phyloP scores from a whole-genome alignment of 2,329 filamentous ascomycete species.

The Colletotrichum tropicale region DNA sequence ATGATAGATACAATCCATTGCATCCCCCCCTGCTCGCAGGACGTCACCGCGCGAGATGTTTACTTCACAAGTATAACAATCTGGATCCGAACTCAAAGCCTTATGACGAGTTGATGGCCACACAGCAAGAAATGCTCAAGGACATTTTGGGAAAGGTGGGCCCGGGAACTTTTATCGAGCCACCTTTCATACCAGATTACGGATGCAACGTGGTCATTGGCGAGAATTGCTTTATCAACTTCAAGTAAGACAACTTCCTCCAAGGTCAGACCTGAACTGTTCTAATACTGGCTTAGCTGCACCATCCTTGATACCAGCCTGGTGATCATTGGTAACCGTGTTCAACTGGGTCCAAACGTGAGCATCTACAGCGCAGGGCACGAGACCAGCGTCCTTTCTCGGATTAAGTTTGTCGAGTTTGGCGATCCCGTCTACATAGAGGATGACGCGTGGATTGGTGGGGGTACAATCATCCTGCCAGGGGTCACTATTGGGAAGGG shows the following conservation, averaged over 20 bases:
- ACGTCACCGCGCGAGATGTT: constrained; percentile 57
- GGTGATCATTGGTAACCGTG: constrained; percentile 54
- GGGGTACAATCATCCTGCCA: constrained; percentile 45
- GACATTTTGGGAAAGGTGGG: constrained; percentile 55
- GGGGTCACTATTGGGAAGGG: constrained; percentile 45
- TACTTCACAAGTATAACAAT: constrained; percentile 63
- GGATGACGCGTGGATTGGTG: constrained; percentile 51
- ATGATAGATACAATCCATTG: constrained; percentile 47
- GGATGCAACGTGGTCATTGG: constrained; percentile 69
- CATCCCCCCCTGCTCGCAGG: constrained; percentile 50
- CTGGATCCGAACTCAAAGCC: constrained; percentile 52
- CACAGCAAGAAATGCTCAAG: constrained; percentile 48
- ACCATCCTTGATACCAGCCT: constrained; percentile 56
- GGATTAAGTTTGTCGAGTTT: constrained; percentile 52
- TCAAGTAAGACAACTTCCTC: constrained; percentile 36
- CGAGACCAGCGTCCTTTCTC: constrained; percentile 50
- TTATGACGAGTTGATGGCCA: constrained; percentile 39
- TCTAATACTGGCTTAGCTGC: constrained; percentile 20
- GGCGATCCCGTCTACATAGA: constrained; percentile 52
- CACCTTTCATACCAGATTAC: constrained; percentile 67
- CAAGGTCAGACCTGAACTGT: neutral
- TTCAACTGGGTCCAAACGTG: constrained; percentile 57
- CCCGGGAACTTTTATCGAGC: constrained; percentile 61
- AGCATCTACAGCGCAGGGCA: constrained; percentile 57
- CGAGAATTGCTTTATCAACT: constrained; percentile 66